Conservation (phyloP, 768 basidiomycete genomes). For the Lentinula guzmanii region DNA sequence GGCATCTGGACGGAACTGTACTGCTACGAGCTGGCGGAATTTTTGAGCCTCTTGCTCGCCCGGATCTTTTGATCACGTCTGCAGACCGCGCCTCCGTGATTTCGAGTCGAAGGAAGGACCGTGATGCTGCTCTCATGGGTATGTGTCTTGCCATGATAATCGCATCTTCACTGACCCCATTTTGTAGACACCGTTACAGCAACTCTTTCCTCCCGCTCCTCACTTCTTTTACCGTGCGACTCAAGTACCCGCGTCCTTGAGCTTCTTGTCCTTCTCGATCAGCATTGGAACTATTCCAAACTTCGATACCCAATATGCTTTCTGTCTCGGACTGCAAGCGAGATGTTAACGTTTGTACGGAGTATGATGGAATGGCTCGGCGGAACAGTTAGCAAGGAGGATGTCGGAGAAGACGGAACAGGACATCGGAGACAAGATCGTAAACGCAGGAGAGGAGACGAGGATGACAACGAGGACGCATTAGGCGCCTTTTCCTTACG, state of each 20-base stretch:
- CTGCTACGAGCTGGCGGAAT: constrained; percentile 75
- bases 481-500: constrained; percentile 81
- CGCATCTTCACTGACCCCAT: neutral
- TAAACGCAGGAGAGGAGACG: constrained; percentile 51
- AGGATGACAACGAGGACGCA: constrained; percentile 77
- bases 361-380: constrained; percentile 99
- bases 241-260: constrained; percentile 93
- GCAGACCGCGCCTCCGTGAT: constrained; percentile 79
- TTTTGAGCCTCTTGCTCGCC: constrained; percentile 81
- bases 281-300: constrained; percentile 92
- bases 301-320: constrained; percentile 88
- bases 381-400: constrained; percentile 89
- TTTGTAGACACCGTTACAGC: constrained; percentile 78
- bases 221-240: constrained; percentile 88
- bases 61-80: constrained; percentile 92
- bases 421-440: constrained; percentile 45
- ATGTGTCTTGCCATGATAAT: constrained; percentile 9
- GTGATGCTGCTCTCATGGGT: constrained; percentile 88
- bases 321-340: constrained; percentile 83
- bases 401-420: constrained; percentile 74
- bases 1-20: constrained; percentile 92
- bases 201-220: constrained; percentile 74
- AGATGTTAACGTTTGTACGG: constrained; percentile 90
- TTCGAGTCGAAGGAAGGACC: constrained; percentile 83
- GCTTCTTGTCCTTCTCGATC: constrained; percentile 91